These are phyloP conservation scores for Tranzscheliella williamsii DNA, from an alignment of 1,284 basidiomycete genomes.

Conservation along the genomic window DNA sequence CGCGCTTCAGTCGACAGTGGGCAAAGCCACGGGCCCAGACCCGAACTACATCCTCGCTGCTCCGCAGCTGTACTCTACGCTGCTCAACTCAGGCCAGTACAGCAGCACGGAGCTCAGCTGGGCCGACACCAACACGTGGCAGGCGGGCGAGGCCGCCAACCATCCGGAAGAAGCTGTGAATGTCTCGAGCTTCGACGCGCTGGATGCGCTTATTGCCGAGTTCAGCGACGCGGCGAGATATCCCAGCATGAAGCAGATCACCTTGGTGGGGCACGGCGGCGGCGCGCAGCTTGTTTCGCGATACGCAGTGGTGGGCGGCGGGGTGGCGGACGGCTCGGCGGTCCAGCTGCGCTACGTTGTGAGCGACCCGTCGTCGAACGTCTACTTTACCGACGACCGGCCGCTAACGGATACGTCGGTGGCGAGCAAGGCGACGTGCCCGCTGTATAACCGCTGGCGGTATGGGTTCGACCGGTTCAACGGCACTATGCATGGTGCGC, in stretches of 20 bases:
- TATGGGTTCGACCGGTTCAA: conserved; percentile 53
- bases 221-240: conserved; percentile 43
- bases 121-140: conserved; percentile 53
- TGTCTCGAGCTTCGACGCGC: conserved; percentile 51
- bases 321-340: conserved; percentile 8
- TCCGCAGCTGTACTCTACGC: conserved; percentile 52
- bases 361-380: conserved; percentile 54
- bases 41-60: conserved; percentile 46
- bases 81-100: conserved; percentile 54
- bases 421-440: conserved; percentile 35
- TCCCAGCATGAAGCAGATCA: conserved; percentile 50
- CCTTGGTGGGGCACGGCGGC: conserved; percentile 58
- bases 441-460: conserved; percentile 52
- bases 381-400: conserved; percentile 53
- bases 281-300: conserved; percentile 55
- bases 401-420: conserved; percentile 38
- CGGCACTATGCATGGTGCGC: conserved; percentile 20
- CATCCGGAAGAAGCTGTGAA: conserved; percentile 33
- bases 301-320: conserved; percentile 51
- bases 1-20: conserved; percentile 34
- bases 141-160: conserved; percentile 46
- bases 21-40: conserved; percentile 15
- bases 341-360: conserved; percentile 53
- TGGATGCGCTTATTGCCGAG: conserved; percentile 48
- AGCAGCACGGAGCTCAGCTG: conserved; percentile 36